Evolutionary conservation across 805 yeast genomes (phyloP), one percentile per base, ranked within the genome.

Genomic region (Candida verbasci): DNA sequence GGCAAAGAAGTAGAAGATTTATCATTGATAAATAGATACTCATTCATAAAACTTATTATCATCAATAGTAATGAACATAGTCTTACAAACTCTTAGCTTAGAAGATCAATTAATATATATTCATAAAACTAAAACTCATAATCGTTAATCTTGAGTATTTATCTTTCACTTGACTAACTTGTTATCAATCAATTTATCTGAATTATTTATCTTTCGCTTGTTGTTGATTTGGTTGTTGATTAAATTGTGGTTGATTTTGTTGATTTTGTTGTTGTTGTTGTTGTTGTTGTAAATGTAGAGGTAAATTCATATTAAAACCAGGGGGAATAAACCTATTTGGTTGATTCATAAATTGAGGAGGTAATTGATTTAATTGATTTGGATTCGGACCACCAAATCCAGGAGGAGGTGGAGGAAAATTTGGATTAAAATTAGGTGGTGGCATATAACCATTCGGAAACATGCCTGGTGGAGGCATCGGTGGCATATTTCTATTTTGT

Each of bases 381-480:
- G 43, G 37, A 29, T 28, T 18, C 3, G 39, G 34, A 22, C 30
- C 34, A n/a, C 25, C 17, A 20, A 11, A 35, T 29, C 29, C 31
- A 24, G 29, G 29, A 14, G 37, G 37, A 20, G n/a, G 36, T 29
- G 31, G 35, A 24, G 29, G 29, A 14, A 40, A 40, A 31, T 37
- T 40, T 15, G 31, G 3, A 10, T 40, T 37, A 27, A 45, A 39
- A 12, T 39, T 36, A 21, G 47, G 41, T 17, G 48, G 41, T 32
- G 47, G 48, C 23, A 40, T 36, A 17, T 31, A 39, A 1, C 67
- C 67, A 3, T 53, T 57, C 2, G 65, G 68, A 17, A 50, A 52
- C 64, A 62, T 56, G 6, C 66, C 67, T 12, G 66, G 65, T 3
- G 62, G 62, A 28, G 47, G 52, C 28, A 49, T 48, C 14, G 39